A percentile compares a stretch with the other conserved stretches of the same genome.
Evolutionary conservation across 345 rosid genomes (phyloP).

Genomic region (Citrus maxima): DNA sequence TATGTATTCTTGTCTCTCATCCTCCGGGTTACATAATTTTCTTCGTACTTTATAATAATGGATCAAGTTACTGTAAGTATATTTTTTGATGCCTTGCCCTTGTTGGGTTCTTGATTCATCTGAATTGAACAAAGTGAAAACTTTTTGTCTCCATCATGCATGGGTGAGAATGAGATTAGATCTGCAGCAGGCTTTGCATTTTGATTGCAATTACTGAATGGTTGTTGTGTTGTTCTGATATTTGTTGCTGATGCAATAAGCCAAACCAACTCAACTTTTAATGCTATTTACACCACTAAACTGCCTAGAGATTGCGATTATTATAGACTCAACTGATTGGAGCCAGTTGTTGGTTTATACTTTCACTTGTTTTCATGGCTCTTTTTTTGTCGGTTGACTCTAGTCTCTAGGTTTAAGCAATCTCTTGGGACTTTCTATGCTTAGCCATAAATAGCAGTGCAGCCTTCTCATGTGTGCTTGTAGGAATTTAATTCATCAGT

Average conservation of each 20-base stretch:
- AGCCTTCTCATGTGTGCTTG: not conserved
- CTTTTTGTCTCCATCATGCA: not conserved
- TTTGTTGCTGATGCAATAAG: not conserved
- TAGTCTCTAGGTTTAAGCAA: not conserved
- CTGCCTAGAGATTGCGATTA: not conserved
- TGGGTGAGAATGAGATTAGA: too few relatives aligned
- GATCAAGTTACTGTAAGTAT: not conserved
- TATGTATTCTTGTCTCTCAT: not conserved
- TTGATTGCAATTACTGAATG: not conserved
- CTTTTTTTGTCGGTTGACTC: constrained; percentile 7
- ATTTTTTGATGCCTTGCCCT: not conserved
- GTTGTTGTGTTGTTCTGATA: not conserved
- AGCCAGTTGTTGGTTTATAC: not conserved
- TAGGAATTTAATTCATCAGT: not conserved
- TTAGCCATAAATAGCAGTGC: not conserved
- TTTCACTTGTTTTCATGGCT: not conserved
- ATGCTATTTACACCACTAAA: not conserved
- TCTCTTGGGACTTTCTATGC: constrained; percentile 6
- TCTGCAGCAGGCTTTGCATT: not conserved
- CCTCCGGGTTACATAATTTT: not conserved
- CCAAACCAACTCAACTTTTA: not conserved
- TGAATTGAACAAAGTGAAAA: not conserved
- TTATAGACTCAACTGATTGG: not conserved
- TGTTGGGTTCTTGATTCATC: not conserved
- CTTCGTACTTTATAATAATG: not conserved